A percentile compares a stretch with the other conserved stretches of the same genome.
These are phyloP conservation scores for Pleurotus djamor DNA, from an alignment of 768 basidiomycete genomes.

Conservation along the genomic window DNA sequence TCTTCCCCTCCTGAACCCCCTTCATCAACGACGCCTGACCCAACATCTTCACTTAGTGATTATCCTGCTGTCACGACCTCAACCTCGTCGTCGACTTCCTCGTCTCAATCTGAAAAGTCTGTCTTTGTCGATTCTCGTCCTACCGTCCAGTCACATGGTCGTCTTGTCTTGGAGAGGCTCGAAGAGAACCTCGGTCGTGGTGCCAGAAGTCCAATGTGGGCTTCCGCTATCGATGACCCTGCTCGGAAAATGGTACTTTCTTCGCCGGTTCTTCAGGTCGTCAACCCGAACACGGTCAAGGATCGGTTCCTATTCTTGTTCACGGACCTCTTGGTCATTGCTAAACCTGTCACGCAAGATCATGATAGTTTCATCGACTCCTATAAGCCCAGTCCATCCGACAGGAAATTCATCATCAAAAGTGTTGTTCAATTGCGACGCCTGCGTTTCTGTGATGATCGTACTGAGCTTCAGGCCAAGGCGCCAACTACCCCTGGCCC, in stretches of 20 bases:
- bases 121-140: slow-evolving; percentile 26
- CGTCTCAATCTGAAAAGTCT: slow-evolving; percentile 56
- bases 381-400: slow-evolving; percentile 53
- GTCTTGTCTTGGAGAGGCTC: slow-evolving; percentile 61
- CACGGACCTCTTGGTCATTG: slow-evolving; percentile 89
- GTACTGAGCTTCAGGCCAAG: slow-evolving; percentile 56
- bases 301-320: slow-evolving; percentile 98
- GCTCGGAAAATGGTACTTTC: slow-evolving; percentile 84
- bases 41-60: slow-evolving; percentile 73
- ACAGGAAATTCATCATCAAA: slow-evolving; percentile 86
- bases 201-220: slow-evolving; percentile 55
- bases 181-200: slow-evolving; percentile 70
- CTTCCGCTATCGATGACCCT: slow-evolving; percentile 75
- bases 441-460: slow-evolving; percentile 67
- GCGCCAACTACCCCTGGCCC: slow-evolving; percentile 31
- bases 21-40: slow-evolving; percentile 71
- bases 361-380: slow-evolving; percentile 60
- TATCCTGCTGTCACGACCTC: slow-evolving; percentile 71
- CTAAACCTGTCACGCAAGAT: slow-evolving; percentile 82
- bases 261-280: slow-evolving; percentile 89
- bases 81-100: slow-evolving; percentile 70
- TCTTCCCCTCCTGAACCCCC: slow-evolving; percentile 57
- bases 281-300: slow-evolving; percentile 91
- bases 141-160: slow-evolving; percentile 35
- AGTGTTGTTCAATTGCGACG: slow-evolving; percentile 79